Base-by-base conservation (phyloP, 352 stramenopile species). In the Globisporangium carolinianum region DNA sequence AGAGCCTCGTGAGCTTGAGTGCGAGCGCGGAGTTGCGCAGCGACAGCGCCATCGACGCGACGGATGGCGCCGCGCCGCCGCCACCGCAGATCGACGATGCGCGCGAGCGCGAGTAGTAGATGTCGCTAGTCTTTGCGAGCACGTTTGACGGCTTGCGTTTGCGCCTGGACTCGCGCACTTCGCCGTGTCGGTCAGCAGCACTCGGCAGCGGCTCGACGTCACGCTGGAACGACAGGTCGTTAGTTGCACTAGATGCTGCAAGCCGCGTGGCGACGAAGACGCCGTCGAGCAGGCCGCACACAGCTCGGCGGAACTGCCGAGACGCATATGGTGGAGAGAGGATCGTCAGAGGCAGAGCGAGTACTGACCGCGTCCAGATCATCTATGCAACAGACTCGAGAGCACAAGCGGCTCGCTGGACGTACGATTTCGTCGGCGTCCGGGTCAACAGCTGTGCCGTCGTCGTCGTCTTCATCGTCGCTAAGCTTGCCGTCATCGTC, bases 1-100 rank as follows among this genome's bases (percentile, higher is more conserved):
- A 63, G 17, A 76, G 57, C 35, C 65, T 73, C 11, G 69, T 52
- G 39, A 81, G 53, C 53, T 70, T 75, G 17, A 76, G 63, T 1
- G 63, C 60, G 12, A 75, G 42, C 6, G 62, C 57, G 1, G 59
- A 58, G 11, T 54, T 69, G 6, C 62, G 57, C 38, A 79, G 39
- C 1, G 60, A 63, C 17, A 56, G 17, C 1, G 56, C 67, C 2
- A 54, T 50, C 3, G 56, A 53, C 52, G 53, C 24, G 2, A 32
- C 24, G 24, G 24, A 32, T 32, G 24, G 24, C 1, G 24, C 24
- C 24, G 24, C 24, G 24, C 24, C 24, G 24, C 24, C 24, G 24
- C 24, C 24, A 32, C 24, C 24, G 24, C 3, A 32, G 24, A 32
- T 32, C 24, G 24, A 32, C 24, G 24, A 32, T 32, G 68, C 60